These are phyloP conservation scores for Boechera retrofracta DNA, from an alignment of 345 rosid species.

Conservation along the genomic window DNA sequence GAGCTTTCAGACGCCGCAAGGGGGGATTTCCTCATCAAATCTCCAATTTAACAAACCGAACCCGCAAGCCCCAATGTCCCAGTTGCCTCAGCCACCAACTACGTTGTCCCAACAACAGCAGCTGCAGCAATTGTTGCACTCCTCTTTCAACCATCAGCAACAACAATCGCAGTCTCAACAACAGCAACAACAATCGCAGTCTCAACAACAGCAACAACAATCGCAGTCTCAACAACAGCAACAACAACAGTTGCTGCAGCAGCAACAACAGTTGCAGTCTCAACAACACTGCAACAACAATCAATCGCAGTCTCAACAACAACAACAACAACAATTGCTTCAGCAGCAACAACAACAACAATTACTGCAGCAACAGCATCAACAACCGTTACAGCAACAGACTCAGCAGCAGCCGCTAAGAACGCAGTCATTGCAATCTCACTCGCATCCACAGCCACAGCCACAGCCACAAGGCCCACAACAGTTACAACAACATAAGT, in stretches of 20 bases:
- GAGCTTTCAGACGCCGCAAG: constrained; percentile 47
- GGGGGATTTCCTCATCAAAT: constrained; percentile 43
- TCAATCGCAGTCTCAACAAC: not conserved
- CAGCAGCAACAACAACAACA: constrained; percentile 27
- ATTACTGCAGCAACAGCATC: constrained; percentile 41
- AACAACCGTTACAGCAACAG: constrained; percentile 44
- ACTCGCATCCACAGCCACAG: constrained; percentile 49
- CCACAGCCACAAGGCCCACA: constrained; percentile 38
- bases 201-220: constrained; percentile 41
- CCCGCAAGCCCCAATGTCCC: constrained; percentile 42
- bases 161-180: constrained; percentile 41
- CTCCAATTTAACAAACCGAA: constrained; percentile 47
- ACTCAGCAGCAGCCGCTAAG: constrained; percentile 46
- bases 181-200: constrained; percentile 26
- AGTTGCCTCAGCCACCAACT: constrained; percentile 48
- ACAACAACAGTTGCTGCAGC: constrained; percentile 10
- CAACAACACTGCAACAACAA: constrained; percentile 9
- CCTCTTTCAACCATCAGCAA: constrained; percentile 45
- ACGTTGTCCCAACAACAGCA: constrained; percentile 51
- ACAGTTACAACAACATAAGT: constrained; percentile 36
- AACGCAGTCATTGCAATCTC: constrained; percentile 46
- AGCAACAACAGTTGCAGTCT: not conserved
- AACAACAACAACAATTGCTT: constrained; percentile 9
- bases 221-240: constrained; percentile 20
- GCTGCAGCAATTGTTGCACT: constrained; percentile 48